Conservation (phyloP, 169 alveolate species). For the Neospora caninum region DNA sequence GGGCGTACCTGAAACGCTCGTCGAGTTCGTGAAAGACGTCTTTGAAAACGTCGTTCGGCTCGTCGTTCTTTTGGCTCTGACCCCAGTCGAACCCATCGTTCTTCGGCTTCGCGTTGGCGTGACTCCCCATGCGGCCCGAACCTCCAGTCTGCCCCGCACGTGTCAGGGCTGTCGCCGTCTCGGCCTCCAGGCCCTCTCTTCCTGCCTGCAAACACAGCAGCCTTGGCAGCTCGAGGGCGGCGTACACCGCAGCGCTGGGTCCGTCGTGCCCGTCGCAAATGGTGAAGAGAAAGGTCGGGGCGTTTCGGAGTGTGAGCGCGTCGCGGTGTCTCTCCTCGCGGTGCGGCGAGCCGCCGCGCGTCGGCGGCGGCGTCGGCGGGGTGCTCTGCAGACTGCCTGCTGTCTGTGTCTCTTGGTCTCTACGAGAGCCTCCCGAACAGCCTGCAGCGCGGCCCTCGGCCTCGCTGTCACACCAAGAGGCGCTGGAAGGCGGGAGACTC, state of each 20-base stretch:
- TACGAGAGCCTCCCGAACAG: background rate
- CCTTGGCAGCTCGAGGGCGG: constrained; percentile 39
- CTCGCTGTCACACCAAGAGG: too few species aligned
- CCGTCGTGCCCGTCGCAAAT: constrained; percentile 42
- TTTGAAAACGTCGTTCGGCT: background rate
- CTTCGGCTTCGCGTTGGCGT: too few species aligned
- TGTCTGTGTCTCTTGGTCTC: background rate
- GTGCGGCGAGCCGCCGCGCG: background rate
- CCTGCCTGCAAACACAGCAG: constrained; percentile 20
- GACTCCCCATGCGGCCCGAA: too few species aligned
- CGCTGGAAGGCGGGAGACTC: too few species aligned
- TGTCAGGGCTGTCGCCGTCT: background rate
- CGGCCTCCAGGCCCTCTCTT: background rate
- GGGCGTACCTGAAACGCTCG: background rate
- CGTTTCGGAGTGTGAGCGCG: background rate
- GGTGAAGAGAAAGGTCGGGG: constrained; percentile 31
- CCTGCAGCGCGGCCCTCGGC: background rate
- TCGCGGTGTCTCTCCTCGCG: too few species aligned
- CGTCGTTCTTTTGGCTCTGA: background rate
- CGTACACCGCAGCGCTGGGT: constrained; percentile 27
- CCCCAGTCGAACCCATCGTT: background rate
- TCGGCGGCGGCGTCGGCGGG: background rate
- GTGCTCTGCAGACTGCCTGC: background rate
- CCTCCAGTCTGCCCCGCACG: background rate
- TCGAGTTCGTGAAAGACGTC: constrained; percentile 18